Conservation (phyloP, 1,284 basidiomycete species). For the Puccinia hordei region DNA sequence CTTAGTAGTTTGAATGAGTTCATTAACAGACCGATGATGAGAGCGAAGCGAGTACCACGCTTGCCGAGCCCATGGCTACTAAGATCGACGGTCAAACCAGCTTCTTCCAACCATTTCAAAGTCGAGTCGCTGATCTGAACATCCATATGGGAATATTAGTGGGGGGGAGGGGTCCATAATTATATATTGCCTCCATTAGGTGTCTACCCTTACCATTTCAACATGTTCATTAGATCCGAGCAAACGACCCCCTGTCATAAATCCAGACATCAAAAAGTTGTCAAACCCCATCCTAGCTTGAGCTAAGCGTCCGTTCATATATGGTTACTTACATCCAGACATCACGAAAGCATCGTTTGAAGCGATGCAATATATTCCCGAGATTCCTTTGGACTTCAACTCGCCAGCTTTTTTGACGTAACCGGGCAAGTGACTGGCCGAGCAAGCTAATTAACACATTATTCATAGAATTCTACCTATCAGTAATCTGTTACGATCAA, state of each 20-base stretch:
- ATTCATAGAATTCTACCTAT: background rate
- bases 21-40: conserved; percentile 23
- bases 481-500: background rate
- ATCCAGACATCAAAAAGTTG: background rate
- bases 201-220: conserved; percentile 28
- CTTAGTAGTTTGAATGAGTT: background rate
- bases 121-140: conserved; percentile 39
- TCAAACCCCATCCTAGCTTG: background rate
- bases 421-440: conserved; percentile 31
- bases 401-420: conserved; percentile 32
- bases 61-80: conserved; percentile 33
- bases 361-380: conserved; percentile 41
- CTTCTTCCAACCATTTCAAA: conserved; percentile 44
- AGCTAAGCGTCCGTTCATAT: background rate
- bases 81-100: conserved; percentile 40
- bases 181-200: background rate
- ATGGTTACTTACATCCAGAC: conserved; percentile 40
- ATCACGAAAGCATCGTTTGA: conserved; percentile 46
- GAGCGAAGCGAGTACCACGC: conserved; percentile 32
- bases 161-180: background rate
- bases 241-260: conserved; percentile 38
- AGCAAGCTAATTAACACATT: conserved; percentile 21
- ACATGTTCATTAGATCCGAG: conserved; percentile 32
- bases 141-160: background rate
- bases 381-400: conserved; percentile 43